phyloP scores from a whole-genome alignment of 257 asterid species.

The Solanum pinnatisectum region DNA sequence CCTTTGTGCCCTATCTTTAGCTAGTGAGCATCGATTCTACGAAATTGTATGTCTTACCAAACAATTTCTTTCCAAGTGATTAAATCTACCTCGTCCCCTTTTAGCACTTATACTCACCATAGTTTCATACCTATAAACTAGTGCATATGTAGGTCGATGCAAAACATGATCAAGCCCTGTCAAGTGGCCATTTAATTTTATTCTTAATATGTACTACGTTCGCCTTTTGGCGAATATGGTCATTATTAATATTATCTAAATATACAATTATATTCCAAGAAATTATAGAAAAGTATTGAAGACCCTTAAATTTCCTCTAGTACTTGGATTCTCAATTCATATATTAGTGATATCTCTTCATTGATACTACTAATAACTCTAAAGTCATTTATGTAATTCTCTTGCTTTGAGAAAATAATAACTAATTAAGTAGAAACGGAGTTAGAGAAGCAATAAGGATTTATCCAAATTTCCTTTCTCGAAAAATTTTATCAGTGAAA shows the following conservation, averaged over 20 bases:
- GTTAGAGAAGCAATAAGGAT: accelerated
- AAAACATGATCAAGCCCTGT: background rate
- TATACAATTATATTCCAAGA: too few relatives aligned
- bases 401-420: background rate
- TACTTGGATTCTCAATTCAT: background rate
- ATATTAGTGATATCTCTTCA: background rate
- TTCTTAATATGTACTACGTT: background rate
- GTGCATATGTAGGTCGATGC: too few relatives aligned
- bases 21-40: too few relatives aligned
- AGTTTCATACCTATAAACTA: background rate
- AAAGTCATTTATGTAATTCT: background rate
- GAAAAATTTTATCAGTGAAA: background rate
- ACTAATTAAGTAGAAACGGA: background rate
- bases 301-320: background rate
- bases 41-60: background rate
- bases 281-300: background rate
- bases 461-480: background rate
- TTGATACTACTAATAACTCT: background rate
- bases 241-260: background rate
- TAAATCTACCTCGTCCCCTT: background rate
- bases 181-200: background rate
- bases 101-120: too few relatives aligned
- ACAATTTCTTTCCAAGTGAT: background rate
- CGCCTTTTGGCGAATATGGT: too few relatives aligned
- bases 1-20: too few relatives aligned